Evolutionary conservation across 1,284 basidiomycete species (phyloP), one percentile per base, ranked within the genome.

Genomic region (Trichosporon sp.): DNA sequence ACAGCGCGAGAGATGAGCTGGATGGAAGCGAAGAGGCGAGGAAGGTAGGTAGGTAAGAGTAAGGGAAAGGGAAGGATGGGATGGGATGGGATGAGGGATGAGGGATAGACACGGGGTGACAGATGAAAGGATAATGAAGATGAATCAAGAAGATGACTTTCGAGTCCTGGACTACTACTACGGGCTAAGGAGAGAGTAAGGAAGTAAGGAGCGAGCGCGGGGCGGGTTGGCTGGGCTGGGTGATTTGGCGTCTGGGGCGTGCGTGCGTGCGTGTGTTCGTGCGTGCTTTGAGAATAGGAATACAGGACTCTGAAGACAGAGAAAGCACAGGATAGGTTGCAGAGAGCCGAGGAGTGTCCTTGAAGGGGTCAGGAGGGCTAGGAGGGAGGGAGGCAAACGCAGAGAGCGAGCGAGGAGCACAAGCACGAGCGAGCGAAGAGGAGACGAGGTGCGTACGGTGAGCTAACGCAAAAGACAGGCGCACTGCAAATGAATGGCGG

Each of bases 91-190:
- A 19, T 19, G 27, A 56, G 27, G n/a, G 49, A 10, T n/a, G 25
- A 31, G 31, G 13, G 16, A 56, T 19, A 56, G 52, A 34, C 32
- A 29, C 46, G 49, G 49, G 49, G 49, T 54, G 49, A 54, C 49
- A 29, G 49, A 54, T 54, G 25, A 29, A 54, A 54, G 49, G 59
- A 54, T 36, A 52, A 54, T 60, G 46, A 36, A 54, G 59, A 60
- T 49, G 36, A 60, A 25, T 23, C 49, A 52, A 52, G 25, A 60
- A 34, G 59, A 60, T 34, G 31, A 44, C 29, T 16, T 46, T n/a
- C n/a, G 19, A 21, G 37, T 21, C 44, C 37, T 40, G 58, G 37
- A 19, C 46, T 54, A 54, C 49, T 21, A 29, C 49, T 29, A 29
- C 49, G 49, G 49, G 49, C 49, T 52, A 52, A 52, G 25, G 36